Evolutionary conservation across 495 filamentous ascomycete species (phyloP).

Genomic region (Aspergillus ellipticus): DNA sequence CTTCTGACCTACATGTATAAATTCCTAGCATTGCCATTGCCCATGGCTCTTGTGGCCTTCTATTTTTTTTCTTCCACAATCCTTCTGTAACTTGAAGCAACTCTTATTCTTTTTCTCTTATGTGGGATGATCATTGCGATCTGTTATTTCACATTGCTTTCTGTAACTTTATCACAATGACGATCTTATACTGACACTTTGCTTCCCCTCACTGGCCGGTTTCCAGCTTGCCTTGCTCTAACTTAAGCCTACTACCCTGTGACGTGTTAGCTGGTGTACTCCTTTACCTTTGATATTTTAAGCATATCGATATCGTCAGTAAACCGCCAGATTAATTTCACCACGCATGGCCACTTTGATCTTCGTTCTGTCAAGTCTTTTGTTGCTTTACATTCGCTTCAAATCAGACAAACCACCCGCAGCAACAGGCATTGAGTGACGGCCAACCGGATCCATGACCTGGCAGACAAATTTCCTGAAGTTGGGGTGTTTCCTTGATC

Average conservation of each 20-base stretch:
- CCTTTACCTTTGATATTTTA: neutral
- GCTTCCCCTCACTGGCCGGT: neutral
- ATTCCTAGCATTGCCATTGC: conserved; percentile 10
- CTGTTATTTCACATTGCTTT: conserved; percentile 9
- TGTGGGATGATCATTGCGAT: conserved; percentile 11
- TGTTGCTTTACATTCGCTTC: too few relatives aligned
- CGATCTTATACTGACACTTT: conserved; percentile 18
- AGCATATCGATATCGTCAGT: neutral
- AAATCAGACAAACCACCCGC: too few relatives aligned
- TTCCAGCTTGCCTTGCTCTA: neutral
- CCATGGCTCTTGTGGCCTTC: conserved; percentile 3
- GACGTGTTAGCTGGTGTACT: neutral
- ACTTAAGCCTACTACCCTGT: neutral
- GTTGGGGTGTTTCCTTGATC: too few relatives aligned
- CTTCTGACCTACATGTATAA: conserved; percentile 24
- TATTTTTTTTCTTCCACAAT: conserved; percentile 10
- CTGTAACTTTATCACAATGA: conserved; percentile 37
- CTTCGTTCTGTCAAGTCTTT: too few relatives aligned
- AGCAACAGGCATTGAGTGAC: too few relatives aligned
- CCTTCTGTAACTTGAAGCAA: neutral
- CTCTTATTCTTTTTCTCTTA: conserved; percentile 17
- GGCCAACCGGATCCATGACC: too few relatives aligned
- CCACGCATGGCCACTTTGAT: too few relatives aligned
- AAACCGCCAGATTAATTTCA: too few relatives aligned
- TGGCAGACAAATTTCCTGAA: too few relatives aligned